Conservation (phyloP, 208 protist species). For the Acanthamoeba pearcei region DNA sequence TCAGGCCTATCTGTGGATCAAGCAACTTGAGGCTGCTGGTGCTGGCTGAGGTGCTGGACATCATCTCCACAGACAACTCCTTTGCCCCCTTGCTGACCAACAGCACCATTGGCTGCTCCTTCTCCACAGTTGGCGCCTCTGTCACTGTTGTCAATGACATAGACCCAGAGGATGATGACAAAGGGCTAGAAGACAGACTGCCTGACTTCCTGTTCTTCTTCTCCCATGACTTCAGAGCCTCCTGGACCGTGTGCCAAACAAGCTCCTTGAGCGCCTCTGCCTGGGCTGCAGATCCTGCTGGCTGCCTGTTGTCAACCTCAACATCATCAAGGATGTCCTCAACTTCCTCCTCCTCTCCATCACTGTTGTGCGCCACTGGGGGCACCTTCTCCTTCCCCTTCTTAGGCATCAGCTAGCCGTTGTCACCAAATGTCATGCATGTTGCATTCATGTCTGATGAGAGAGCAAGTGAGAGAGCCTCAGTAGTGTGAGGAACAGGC, state of each 20-base stretch:
- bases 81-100: background rate
- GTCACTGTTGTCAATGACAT: no score
- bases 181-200: no score
- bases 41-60: background rate
- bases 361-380: background rate
- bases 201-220: no score
- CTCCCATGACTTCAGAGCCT: background rate
- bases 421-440: slow-evolving; percentile 8
- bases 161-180: background rate
- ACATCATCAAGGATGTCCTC: background rate
- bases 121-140: no score
- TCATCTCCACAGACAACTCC: background rate
- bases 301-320: background rate
- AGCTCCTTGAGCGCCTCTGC: no score
- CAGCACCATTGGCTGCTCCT: no score
- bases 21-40: no score
- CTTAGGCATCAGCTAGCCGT: slow-evolving; percentile 6
- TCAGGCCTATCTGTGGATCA: background rate
- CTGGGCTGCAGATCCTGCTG: background rate
- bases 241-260: background rate
- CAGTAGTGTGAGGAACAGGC: no score
- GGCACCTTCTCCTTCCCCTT: background rate
- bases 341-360: background rate
- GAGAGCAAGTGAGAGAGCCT: no score
- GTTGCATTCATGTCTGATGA: no score